Evolutionary conservation across 2,329 filamentous ascomycete species (phyloP), one percentile per base, ranked within the genome.

Genomic region (Fusarium lateritium): DNA sequence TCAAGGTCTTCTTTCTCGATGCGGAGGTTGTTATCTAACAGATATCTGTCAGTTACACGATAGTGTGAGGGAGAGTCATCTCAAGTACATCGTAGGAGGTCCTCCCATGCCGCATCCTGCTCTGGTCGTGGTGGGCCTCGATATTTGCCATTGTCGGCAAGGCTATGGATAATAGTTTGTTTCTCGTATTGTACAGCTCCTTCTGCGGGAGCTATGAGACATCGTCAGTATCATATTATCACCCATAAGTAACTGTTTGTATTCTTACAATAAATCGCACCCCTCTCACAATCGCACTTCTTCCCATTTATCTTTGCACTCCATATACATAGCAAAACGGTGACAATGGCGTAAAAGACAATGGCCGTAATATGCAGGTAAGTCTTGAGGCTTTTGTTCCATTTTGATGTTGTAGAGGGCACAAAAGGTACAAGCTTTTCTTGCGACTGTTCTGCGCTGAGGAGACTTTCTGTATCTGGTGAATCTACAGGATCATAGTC

Each of bases 101-200:
- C 39, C 14, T 57, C 55, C 55, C 55, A 57, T 51, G 55, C 55
- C 8, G 22, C 22, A 31, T 57, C 55, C 24, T 57, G 55, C 39
- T 57, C 55, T 39, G 55, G 55, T 38, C 55, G 45, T 24, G 55
- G 55, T 4, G 55, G 45, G 3, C 55, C 55, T 44, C 55, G 28
- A 7, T 39, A 57, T 38, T 31, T 57, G 6, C 55, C 39, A 24
- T 57, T 51, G n/a, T 57, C 55, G 39, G 46, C 39, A 22, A 57
- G 55, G 9, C 51, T 57, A 6, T 57, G 55, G 8, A 45, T 8
- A 31, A 57, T 51, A 1, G 19, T n/a, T n/a, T 57, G 38, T 26
- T 43, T 44, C 31, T 57, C 31, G 17, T 51, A 51, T 31, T 38
- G 8, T 57, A 51, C n/a, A 6, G 46, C 39, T 7, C 13, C 19